Percentiles rank a stretch among this genome's conserved stretches.
These are phyloP conservation scores for Lophiostoma macrostomum DNA, from an alignment of 495 filamentous ascomycete species.

Conservation along the genomic window DNA sequence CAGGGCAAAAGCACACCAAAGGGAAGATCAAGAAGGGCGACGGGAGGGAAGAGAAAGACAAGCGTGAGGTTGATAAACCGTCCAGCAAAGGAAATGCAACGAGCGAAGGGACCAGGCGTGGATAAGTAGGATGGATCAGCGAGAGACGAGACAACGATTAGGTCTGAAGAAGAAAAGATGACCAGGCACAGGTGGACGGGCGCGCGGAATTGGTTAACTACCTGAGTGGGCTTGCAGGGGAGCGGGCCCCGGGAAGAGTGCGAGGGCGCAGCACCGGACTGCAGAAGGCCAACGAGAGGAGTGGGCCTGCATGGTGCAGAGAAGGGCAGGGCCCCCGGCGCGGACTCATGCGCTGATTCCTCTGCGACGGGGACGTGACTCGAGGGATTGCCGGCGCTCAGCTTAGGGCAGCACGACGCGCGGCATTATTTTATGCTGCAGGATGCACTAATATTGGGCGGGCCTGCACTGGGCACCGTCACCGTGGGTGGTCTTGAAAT, in stretches of 20 bases:
- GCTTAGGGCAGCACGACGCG: conserved; percentile 36
- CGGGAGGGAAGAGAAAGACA: conserved; percentile 32
- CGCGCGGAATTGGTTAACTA: conserved; percentile 35
- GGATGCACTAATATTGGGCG: conserved; percentile 36
- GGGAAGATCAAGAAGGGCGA: conserved; percentile 26
- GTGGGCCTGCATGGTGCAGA: conserved; percentile 27
- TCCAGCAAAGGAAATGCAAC: conserved; percentile 33
- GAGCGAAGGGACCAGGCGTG: conserved; percentile 34
- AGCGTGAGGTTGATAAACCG: conserved; percentile 36
- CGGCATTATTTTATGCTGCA: conserved; percentile 35
- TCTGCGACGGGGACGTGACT: conserved; percentile 34
- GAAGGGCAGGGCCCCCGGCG: conserved; percentile 18
- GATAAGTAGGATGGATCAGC: conserved; percentile 38
- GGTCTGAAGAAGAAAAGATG: conserved; percentile 38
- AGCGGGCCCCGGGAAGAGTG: conserved; percentile 32
- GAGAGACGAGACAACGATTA: conserved; percentile 37
- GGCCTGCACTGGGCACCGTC: conserved; percentile 10
- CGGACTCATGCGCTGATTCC: conserved; percentile 33
- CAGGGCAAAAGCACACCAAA: conserved; percentile 32
- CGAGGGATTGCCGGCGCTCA: conserved; percentile 26
- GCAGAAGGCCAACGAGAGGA: conserved; percentile 28
- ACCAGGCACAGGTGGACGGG: conserved; percentile 31
- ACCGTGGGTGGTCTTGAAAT: conserved; percentile 26
- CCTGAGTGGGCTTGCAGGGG: conserved; percentile 33
- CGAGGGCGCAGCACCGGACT: conserved; percentile 33